Conservation (phyloP, 768 basidiomycete genomes). For the Podaxis mareebaensis region DNA sequence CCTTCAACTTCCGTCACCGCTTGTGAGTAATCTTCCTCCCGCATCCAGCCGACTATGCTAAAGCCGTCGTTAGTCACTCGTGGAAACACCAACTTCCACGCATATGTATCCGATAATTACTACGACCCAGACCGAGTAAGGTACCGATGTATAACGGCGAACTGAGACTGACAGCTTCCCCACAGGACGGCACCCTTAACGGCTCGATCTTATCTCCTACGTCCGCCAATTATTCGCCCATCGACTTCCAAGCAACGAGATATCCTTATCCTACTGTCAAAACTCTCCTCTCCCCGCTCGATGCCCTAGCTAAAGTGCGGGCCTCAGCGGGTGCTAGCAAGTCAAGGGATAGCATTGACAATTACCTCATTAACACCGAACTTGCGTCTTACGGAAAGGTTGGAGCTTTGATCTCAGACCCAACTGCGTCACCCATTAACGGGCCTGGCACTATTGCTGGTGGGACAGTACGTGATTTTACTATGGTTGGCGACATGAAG, state of each 20-base stretch:
- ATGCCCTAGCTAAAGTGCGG: slow-evolving; percentile 29
- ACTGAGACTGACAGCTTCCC: background rate
- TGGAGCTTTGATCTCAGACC: slow-evolving; percentile 33
- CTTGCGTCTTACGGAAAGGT: slow-evolving; percentile 33
- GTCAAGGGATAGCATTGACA: slow-evolving; percentile 33
- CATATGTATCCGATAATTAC: slow-evolving; percentile 35
- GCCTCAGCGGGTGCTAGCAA: slow-evolving; percentile 34
- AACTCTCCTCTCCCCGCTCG: slow-evolving; percentile 30
- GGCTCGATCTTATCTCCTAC: slow-evolving; percentile 29
- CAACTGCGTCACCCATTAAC: slow-evolving; percentile 28
- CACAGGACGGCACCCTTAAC: slow-evolving; percentile 31
- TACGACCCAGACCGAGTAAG: slow-evolving; percentile 28
- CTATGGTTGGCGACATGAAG: background rate
- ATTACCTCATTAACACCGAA: slow-evolving; percentile 33
- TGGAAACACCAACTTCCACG: slow-evolving; percentile 37
- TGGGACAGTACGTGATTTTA: slow-evolving; percentile 29
- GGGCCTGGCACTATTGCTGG: slow-evolving; percentile 32
- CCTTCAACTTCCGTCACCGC: slow-evolving; percentile 32
- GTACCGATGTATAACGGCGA: background rate
- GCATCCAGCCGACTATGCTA: background rate
- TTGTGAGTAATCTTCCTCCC: slow-evolving; percentile 18
- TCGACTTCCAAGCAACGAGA: slow-evolving; percentile 31
- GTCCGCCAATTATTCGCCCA: slow-evolving; percentile 32
- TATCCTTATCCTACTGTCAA: slow-evolving; percentile 33
- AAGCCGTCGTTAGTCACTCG: slow-evolving; percentile 27